Evolutionary conservation across 225 moss, liverwort and hornwort genomes (phyloP).

Genomic region (Takakia lepidozioides): DNA sequence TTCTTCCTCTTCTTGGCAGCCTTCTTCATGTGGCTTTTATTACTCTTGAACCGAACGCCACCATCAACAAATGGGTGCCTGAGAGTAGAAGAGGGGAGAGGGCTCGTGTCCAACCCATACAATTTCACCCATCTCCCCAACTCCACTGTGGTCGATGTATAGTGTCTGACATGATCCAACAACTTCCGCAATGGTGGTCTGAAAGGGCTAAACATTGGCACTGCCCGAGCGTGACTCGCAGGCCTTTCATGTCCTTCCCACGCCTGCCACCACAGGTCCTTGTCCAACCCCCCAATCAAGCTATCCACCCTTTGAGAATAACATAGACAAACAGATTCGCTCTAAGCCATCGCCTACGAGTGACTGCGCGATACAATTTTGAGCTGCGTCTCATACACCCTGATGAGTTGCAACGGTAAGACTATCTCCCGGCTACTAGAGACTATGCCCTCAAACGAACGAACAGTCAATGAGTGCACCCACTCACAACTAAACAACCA

Average conservation of each 20-base stretch:
- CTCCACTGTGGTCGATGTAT: conserved; percentile 15
- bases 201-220: neutral
- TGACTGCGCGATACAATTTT: no score
- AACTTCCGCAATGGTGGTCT: conserved; percentile 3
- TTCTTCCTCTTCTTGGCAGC: conserved; percentile 39
- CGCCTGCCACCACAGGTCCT: neutral
- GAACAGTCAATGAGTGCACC: no score
- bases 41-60: conserved; percentile 36
- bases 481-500: no score
- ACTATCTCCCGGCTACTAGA: no score
- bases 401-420: no score
- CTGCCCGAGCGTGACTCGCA: no score
- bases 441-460: no score
- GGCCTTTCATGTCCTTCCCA: neutral
- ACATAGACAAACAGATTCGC: no score
- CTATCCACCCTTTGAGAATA: neutral
- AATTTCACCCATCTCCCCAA: conserved; percentile 6
- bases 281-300: conserved; percentile 3
- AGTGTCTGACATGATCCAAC: conserved; percentile 11
- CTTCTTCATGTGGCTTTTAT: conserved; percentile 34
- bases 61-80: conserved; percentile 13
- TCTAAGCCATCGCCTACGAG: no score
- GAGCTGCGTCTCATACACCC: no score
- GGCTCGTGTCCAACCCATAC: conserved; percentile 14
- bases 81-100: conserved; percentile 11